These are phyloP conservation scores for Colletotrichum tropicale DNA, from an alignment of 2,329 filamentous ascomycete genomes.

Conservation along the genomic window DNA sequence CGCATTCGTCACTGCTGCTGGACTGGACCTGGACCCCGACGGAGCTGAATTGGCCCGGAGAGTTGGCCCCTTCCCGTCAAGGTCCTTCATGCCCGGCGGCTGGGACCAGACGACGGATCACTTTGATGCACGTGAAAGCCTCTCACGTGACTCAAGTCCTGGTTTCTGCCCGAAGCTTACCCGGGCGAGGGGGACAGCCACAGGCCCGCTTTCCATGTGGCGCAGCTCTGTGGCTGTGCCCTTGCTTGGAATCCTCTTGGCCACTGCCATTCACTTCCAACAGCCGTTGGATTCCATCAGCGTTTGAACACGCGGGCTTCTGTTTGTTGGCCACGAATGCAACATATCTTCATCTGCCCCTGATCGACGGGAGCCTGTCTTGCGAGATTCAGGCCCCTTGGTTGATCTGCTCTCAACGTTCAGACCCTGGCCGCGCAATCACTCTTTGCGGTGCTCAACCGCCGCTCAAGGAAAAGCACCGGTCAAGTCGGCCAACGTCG, in stretches of 20 bases:
- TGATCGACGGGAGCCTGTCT: not conserved
- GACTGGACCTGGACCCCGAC: not conserved
- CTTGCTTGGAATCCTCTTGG: not conserved
- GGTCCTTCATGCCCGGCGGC: not conserved
- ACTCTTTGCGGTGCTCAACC: not conserved
- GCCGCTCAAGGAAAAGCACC: not conserved
- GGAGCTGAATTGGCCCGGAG: constrained; percentile 1
- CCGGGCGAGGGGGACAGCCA: not conserved
- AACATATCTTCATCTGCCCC: not conserved
- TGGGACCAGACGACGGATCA: not conserved
- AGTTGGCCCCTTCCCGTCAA: not conserved
- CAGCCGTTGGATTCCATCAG: not conserved
- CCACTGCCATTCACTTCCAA: not conserved
- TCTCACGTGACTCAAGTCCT: not conserved
- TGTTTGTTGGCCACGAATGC: not conserved
- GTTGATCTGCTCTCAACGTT: not conserved
- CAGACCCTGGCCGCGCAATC: not conserved
- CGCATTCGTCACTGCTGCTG: not conserved
- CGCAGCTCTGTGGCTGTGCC: not conserved
- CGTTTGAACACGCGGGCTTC: not conserved
- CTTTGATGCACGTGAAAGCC: not conserved
- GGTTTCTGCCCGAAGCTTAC: not conserved
- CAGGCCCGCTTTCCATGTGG: not conserved
- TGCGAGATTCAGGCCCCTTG: not conserved
- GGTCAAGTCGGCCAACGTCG: not conserved